Base-by-base conservation (phyloP, 257 asterid genomes). In the Fraxinus excelsior region DNA sequence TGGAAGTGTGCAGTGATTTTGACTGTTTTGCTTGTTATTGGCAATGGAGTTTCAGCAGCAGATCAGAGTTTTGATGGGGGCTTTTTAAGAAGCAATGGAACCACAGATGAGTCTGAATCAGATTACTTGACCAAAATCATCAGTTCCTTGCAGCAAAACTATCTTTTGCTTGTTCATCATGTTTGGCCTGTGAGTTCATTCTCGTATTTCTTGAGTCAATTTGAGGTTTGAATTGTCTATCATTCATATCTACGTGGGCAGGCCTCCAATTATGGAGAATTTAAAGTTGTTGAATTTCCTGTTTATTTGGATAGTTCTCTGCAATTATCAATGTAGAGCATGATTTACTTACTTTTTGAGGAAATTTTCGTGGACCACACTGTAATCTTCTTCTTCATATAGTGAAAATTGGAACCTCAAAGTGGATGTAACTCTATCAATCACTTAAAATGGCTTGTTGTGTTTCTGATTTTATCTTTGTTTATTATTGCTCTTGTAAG, bases 121-220 rank as follows among this genome's bases (percentile, higher is more conserved):
- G 78, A 69, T 74, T 70, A 82, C 75, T 75, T 72, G 8, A 40
- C 86, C 78, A 78, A 76, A 65, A 79, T 79, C 0, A 42, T 80
- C 86, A 84, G 80, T 29, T 66, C 78, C 82, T 73, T 85, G 76
- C 21, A 44, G 79, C 51, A 76, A 35, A 72, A 56, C 67, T 74
- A 75, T 77, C 80, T 82, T 18, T 56, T 70, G 12, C 40, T 78
- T 67, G 81, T 83, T 58, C 77, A 42, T 23, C 88, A 82, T 79
- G 87, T 89, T 68, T 89, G 93, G 93, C 93, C 93, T 67, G 93
- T 89, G 84, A 87, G 90, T 82, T 65, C 68, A 62, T 11, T 26
- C 7, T 60, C 21, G 9, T 7, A 26, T 58, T 34, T 10, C 18
- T 62, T 26, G 35, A 12, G 34, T 25, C 34, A 46, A 46, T 46